phyloP scores from a whole-genome alignment of 2,329 filamentous ascomycete genomes.

The Aureobasidium lini region DNA sequence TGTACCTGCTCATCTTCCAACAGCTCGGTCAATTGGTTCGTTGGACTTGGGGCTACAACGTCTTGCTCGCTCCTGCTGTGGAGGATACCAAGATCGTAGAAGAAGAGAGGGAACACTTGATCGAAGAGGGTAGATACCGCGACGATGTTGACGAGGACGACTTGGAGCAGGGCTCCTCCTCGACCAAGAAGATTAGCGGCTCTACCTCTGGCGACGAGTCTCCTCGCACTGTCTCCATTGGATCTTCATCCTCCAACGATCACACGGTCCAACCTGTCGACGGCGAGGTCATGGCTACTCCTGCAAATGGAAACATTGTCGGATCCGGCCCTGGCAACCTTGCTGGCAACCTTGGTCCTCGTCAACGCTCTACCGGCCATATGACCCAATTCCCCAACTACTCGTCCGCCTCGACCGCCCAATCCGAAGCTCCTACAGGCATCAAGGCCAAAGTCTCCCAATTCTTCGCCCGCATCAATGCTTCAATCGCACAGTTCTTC shows the following conservation, averaged over 20 bases:
- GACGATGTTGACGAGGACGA: slow-evolving; percentile 39
- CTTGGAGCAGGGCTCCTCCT: slow-evolving; percentile 31
- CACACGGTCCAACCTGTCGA: slow-evolving; percentile 25
- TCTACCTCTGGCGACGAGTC: slow-evolving; percentile 41
- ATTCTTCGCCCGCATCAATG: slow-evolving; percentile 17
- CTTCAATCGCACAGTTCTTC: slow-evolving; percentile 26
- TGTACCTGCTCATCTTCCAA: slow-evolving; percentile 96
- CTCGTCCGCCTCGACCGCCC: slow-evolving; percentile 22
- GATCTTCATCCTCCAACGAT: slow-evolving; percentile 21
- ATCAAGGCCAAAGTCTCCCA: slow-evolving; percentile 21
- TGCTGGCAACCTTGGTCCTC: slow-evolving; percentile 26
- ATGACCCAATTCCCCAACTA: slow-evolving; percentile 42
- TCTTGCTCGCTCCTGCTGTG: slow-evolving; percentile 79
- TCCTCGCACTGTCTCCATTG: slow-evolving; percentile 27
- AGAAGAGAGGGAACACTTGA: slow-evolving; percentile 29
- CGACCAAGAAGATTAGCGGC: slow-evolving; percentile 27
- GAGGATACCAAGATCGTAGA: slow-evolving; percentile 57
- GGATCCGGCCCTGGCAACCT: slow-evolving; percentile 32
- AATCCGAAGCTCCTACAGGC: slow-evolving; percentile 13
- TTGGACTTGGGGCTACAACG: slow-evolving; percentile 98
- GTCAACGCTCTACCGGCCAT: slow-evolving; percentile 40
- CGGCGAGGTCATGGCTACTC: slow-evolving; percentile 32
- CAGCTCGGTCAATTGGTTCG: slow-evolving; percentile 90
- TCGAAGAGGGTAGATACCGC: slow-evolving; percentile 48
- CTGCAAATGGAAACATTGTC: slow-evolving; percentile 42